Percentiles rank a stretch among this genome's conserved stretches.
phyloP scores from a whole-genome alignment of 2,329 filamentous ascomycete genomes.

The Xylariaceae sp. region DNA sequence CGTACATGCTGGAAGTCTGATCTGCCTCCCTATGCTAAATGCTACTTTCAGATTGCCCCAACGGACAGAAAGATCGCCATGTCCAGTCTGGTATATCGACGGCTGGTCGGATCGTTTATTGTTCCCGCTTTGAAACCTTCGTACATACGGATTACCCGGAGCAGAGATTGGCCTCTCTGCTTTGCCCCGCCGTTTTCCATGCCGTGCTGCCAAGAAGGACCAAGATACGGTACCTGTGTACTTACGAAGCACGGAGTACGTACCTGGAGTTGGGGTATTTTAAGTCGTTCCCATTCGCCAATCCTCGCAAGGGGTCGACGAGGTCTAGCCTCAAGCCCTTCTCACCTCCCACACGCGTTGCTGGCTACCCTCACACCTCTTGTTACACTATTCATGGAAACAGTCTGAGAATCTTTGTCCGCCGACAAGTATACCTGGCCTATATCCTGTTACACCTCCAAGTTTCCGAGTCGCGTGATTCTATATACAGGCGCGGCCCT shows the following conservation, averaged over 20 bases:
- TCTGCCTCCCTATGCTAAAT: background rate
- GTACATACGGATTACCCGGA: background rate
- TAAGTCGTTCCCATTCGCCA: constrained; percentile 14
- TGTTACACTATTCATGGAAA: constrained; percentile 8
- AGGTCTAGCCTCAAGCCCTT: constrained; percentile 13
- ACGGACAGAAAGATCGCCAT: background rate
- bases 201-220: constrained; percentile 10
- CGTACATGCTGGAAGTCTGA: background rate
- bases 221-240: background rate
- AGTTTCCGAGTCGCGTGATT: constrained; percentile 16
- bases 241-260: background rate
- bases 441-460: constrained; percentile 8
- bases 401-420: constrained; percentile 4
- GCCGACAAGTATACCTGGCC: constrained; percentile 7
- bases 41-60: background rate
- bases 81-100: constrained; percentile 1
- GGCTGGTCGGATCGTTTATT: constrained; percentile 16
- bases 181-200: constrained; percentile 20
- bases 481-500: constrained; percentile 11
- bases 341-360: background rate
- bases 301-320: constrained; percentile 7
- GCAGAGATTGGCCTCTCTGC: background rate
- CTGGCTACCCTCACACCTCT: constrained; percentile 9
- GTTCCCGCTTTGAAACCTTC: constrained; percentile 15
- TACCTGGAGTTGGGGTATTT: constrained; percentile 1